Evolutionary conservation across 2,329 filamentous ascomycete species (phyloP).

Genomic region (Teratosphaeria viscida): DNA sequence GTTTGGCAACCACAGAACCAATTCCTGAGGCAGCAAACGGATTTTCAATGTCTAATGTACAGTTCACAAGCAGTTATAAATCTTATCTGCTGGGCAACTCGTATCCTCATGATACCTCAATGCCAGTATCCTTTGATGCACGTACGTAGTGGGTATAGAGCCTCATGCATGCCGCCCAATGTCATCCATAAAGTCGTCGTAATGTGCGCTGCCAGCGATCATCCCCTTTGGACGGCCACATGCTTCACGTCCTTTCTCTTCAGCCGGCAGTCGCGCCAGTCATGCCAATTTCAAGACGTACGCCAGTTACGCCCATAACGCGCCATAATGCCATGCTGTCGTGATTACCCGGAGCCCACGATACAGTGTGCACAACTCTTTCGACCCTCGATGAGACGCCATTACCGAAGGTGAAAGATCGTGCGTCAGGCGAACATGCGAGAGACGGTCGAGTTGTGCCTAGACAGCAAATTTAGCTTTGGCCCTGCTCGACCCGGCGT

Average conservation of each 20-base stretch:
- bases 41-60: neutral
- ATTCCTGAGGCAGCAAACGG: neutral
- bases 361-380: neutral
- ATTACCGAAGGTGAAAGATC: neutral
- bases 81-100: neutral
- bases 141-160: neutral
- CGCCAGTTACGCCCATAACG: slow-evolving; percentile 1
- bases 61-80: neutral
- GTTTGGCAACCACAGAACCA: too few species aligned
- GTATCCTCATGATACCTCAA: neutral
- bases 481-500: slow-evolving; percentile 85
- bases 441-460: slow-evolving; percentile 1
- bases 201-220: neutral
- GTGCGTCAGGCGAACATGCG: neutral
- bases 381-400: neutral
- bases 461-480: slow-evolving; percentile 90
- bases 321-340: slow-evolving; percentile 2
- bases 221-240: slow-evolving; percentile 8
- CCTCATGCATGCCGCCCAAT: neutral
- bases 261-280: neutral
- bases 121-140: neutral
- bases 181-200: neutral
- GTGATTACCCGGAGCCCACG: neutral
- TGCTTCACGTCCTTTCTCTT: slow-evolving; percentile 7
- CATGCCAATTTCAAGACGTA: neutral